Base-by-base conservation (phyloP, 2,329 filamentous ascomycete genomes). In the Lasiodiplodia citricola region DNA sequence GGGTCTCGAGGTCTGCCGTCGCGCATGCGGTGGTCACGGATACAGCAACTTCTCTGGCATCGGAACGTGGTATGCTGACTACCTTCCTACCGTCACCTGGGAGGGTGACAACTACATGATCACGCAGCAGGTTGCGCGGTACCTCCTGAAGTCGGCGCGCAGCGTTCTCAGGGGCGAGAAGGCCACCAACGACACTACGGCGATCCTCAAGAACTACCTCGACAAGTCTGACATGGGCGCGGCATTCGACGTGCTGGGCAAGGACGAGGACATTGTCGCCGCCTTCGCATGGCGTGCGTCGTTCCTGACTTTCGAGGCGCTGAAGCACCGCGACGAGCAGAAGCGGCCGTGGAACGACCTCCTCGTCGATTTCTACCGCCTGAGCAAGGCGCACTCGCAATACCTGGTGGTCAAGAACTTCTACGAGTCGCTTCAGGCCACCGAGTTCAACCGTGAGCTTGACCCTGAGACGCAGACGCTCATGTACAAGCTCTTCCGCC, bases 51-150 rank as follows among this genome's bases (percentile, higher is more conserved):
- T 93, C 81, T 88, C 88, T 67, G 92, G 92, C n/a, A 92, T 94
- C 72, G 91, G 91, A 1, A 82, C 86, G 21, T 92, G 88, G 86
- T 94, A 93, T 74, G 85, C 91, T 35, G 91, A 94, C 77, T 93
- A 93, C 76, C 84, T 93, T 1, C 91, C 92, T 18, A 91, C 87
- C 0, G 81, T 84, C 4, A 92, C 90, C 11, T 92, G 90, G 89
- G 91, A 93, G 77, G 91, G 91, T 55, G 91, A 93, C 81, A 93
- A 92, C 83, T 93, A 92, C 82, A 93, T 94, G 91, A 83, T 94
- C 69, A 92, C 90, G 11, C 91, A 94, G 78, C 91, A 94, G 81
- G 91, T 93, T 2, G 90, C 90, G 2, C 87, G 91, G 69, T 93
- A 86, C 82, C 86, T 94, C 56, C 86, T 94, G 72, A 94, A 93